Evolutionary conservation across 805 yeast genomes (phyloP).

Genomic region (Wickerhamomyces chaumierensis): DNA sequence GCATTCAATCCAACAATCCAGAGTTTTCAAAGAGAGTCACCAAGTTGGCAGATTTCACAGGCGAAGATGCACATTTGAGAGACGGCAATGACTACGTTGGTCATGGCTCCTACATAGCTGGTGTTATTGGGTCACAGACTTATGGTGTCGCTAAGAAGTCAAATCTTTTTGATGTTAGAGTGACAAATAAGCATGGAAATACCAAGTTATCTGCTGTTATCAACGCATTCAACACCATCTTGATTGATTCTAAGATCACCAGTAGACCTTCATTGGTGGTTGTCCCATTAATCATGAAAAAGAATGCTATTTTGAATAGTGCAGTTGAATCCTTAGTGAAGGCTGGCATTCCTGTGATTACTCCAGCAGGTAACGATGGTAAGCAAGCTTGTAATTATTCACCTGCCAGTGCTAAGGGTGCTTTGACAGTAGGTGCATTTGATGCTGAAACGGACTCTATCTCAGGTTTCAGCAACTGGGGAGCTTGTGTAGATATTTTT

Average conservation of each 20-base stretch:
- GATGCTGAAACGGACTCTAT: conserved; percentile 56
- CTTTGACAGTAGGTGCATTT: conserved; percentile 80
- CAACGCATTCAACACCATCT: conserved; percentile 21
- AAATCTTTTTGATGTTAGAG: conserved; percentile 31
- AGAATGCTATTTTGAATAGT: conserved; percentile 29
- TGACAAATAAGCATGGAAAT: conserved; percentile 27
- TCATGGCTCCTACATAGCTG: conserved; percentile 51
- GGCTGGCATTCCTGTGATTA: conserved; percentile 33
- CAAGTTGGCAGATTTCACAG: conserved; percentile 34
- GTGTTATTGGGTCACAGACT: conserved; percentile 36
- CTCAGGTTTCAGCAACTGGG: conserved; percentile 34
- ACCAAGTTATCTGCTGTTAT: conserved; percentile 24
- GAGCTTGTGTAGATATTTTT: conserved; percentile 40
- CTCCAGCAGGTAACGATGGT: conserved; percentile 40
- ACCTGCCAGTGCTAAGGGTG: conserved; percentile 39
- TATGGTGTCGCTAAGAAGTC: conserved; percentile 42
- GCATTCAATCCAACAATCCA: conserved; percentile 25
- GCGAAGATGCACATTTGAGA: conserved; percentile 1
- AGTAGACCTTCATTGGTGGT: conserved; percentile 27
- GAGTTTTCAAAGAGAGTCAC: conserved; percentile 34
- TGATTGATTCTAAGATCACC: conserved; percentile 19
- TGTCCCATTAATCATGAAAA: conserved; percentile 26
- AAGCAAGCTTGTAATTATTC: conserved; percentile 32
- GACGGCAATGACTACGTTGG: conserved; percentile 26
- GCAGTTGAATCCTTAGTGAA: conserved; percentile 30